Evolutionary conservation across 139 green algal genomes (phyloP).

Genomic region (Edaphochlamys debaryana): DNA sequence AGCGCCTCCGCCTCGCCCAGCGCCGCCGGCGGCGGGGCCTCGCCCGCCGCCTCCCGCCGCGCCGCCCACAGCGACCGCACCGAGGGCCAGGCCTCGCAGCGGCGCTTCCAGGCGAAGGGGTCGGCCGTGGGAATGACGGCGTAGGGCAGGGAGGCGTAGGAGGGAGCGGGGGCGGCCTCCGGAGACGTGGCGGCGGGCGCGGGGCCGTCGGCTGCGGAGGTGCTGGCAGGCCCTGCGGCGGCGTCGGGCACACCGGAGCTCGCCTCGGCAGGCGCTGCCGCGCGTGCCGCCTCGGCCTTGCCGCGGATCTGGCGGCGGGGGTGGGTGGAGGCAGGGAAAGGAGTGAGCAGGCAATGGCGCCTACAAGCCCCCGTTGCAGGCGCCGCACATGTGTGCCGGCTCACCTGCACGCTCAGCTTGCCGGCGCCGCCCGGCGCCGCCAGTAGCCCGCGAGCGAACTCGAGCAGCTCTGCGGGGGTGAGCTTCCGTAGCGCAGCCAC

Average conservation of each 20-base stretch:
- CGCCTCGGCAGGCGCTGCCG: neutral
- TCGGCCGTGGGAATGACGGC: neutral
- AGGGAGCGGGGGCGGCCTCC: neutral
- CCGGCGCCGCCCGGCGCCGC: neutral
- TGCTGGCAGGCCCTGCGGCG: neutral
- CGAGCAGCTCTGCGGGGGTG: slow-evolving; percentile 62
- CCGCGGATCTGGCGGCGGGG: slow-evolving; percentile 4
- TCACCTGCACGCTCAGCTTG: slow-evolving; percentile 61
- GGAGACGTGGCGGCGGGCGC: neutral
- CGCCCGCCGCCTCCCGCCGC: neutral
- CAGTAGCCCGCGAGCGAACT: slow-evolving; percentile 62
- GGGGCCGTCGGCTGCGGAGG: neutral
- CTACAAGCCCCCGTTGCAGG: too few relatives aligned
- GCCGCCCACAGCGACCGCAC: slow-evolving; percentile 33
- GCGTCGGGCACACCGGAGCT: too few relatives aligned
- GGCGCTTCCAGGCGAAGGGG: slow-evolving; percentile 55
- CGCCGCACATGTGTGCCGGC: slow-evolving; percentile 8
- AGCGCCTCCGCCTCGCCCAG: neutral
- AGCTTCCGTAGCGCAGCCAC: slow-evolving; percentile 68
- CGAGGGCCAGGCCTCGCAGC: slow-evolving; percentile 56
- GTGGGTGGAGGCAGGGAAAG: too few relatives aligned
- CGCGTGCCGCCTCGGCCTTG: slow-evolving; percentile 20
- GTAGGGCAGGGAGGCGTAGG: neutral
- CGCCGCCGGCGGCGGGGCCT: neutral
- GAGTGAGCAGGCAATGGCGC: neutral